Conservation (phyloP, 2,329 filamentous ascomycete genomes). For the Epichloe sp. region DNA sequence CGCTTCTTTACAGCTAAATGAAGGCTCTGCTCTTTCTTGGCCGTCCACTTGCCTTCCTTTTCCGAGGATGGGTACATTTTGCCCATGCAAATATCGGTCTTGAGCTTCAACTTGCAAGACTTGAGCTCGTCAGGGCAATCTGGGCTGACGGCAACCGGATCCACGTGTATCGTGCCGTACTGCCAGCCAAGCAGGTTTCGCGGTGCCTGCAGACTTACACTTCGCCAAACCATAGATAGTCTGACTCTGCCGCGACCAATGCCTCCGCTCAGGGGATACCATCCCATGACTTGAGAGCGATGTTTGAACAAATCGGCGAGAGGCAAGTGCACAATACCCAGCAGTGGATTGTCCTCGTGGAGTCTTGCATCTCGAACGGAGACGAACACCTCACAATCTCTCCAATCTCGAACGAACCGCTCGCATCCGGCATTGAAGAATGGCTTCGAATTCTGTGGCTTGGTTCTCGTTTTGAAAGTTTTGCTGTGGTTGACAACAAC, state of each 20-base stretch:
- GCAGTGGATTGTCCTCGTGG: constrained; percentile 54
- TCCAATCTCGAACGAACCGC: constrained; percentile 57
- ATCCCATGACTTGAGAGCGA: constrained; percentile 50
- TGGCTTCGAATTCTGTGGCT: constrained; percentile 65
- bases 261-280: constrained; percentile 56
- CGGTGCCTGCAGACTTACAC: constrained; percentile 49
- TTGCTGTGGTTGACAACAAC: constrained; percentile 62
- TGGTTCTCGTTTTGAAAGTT: constrained; percentile 57
- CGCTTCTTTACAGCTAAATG: constrained; percentile 46
- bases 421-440: constrained; percentile 71
- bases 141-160: constrained; percentile 32
- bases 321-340: constrained; percentile 58
- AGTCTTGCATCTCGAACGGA: constrained; percentile 54
- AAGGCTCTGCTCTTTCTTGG: constrained; percentile 29
- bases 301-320: constrained; percentile 48
- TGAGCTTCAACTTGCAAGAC: constrained; percentile 43
- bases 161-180: constrained; percentile 55
- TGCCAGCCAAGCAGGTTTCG: constrained; percentile 53
- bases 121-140: constrained; percentile 32
- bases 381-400: constrained; percentile 52
- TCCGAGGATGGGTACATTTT: constrained; percentile 39
- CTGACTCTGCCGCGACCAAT: constrained; percentile 58
- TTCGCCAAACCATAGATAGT: constrained; percentile 61
- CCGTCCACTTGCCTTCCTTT: constrained; percentile 36
- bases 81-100: constrained; percentile 41